Evolutionary conservation across 2,329 filamentous ascomycete genomes (phyloP), one percentile per base, ranked within the genome.

Genomic region (Calonectria leucothoes): DNA sequence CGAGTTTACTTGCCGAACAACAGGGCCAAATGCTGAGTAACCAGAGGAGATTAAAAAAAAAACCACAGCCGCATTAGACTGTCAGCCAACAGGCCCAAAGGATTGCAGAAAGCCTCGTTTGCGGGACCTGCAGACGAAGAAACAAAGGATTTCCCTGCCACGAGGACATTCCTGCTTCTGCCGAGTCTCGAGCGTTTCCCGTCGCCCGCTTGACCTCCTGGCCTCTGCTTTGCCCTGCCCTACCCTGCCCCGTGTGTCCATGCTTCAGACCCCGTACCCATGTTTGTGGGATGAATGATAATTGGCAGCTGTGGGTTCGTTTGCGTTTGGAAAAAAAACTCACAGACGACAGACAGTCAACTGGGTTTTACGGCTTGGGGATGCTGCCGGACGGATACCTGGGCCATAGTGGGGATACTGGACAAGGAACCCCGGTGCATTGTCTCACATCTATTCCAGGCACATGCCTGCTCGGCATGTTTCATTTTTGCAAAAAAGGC

Each of bases 381-480:
- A 35, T 66, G 64, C 48, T 35, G 33, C n/a, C 8, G 33, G 25
- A 31, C 55, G 55, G 55, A 61, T 35, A 61, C 55, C 55, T 39
- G 55, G 55, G 55, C 27, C 55, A 45, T 17, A 57, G 35, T 25
- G 57, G 25, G 42, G 12, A 52, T 27, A 20, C 67, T 25, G 15
- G 39, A 35, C 37, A 42, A 20, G 39, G 57, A 64, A 23, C 63
- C 69, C 33, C 35, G 45, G 25, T 35, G n/a, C n/a, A 10, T 25
- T 61, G 71, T 70, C 67, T 70, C 63, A 55, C 63, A 66, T 66
- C 37, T 51, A 69, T 71, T 66, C 69, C 64, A 74, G 72, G 72
- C 69, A 25, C 57, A 74, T 71, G 72, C 72, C 69, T 74, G 69
- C 65, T 71, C 69, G 31, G 68, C 69, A 65, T 61, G 69, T 74